These are phyloP conservation scores for Sarocladium brachiariae DNA, from an alignment of 2,329 filamentous ascomycete genomes.

Conservation along the genomic window DNA sequence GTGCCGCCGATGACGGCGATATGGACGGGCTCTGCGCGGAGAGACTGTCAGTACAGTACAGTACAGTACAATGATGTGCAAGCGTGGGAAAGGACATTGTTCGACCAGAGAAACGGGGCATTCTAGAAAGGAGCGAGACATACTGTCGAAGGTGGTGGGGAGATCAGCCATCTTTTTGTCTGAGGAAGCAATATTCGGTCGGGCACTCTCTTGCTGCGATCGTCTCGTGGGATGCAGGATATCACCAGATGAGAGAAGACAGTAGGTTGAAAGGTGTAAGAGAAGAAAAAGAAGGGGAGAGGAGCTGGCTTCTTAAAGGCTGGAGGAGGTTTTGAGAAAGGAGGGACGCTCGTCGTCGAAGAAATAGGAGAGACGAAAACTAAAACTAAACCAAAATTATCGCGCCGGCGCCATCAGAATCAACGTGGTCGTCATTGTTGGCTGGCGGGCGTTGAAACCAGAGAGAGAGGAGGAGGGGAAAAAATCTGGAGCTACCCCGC, in stretches of 20 bases:
- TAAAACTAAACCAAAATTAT: background rate
- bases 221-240: too few relatives aligned
- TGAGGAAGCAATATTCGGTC: too few relatives aligned
- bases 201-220: too few relatives aligned
- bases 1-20: constrained; percentile 94
- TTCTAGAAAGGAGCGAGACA: background rate
- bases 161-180: constrained; percentile 45
- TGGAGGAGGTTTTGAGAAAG: too few relatives aligned
- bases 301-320: background rate
- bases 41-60: too few relatives aligned
- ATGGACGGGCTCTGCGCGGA: constrained; percentile 55
- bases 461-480: too few relatives aligned
- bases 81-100: background rate
- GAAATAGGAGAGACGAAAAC: background rate
- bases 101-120: too few relatives aligned
- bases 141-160: constrained; percentile 53
- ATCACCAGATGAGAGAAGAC: too few relatives aligned
- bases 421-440: constrained; percentile 6
- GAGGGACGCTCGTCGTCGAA: background rate
- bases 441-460: too few relatives aligned
- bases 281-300: constrained; percentile 1
- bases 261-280: background rate
- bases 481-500: constrained; percentile 8
- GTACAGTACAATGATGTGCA: background rate
- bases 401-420: background rate